Conservation (phyloP, 2,329 filamentous ascomycete genomes). For the Fusarium sp. region DNA sequence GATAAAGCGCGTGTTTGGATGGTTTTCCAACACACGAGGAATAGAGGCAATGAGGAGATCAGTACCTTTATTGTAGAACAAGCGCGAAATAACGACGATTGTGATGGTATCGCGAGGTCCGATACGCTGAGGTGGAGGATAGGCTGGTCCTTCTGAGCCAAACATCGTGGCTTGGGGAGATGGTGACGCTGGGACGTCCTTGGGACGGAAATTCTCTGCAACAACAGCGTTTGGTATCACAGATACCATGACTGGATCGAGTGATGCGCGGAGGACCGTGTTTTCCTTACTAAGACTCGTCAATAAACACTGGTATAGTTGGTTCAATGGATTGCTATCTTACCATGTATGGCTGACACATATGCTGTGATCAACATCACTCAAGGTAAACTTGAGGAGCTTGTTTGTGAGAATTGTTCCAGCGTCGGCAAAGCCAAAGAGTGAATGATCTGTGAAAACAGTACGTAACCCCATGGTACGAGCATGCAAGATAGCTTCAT, state of each 20-base stretch:
- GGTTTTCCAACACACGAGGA: conserved; percentile 85
- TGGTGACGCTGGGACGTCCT: conserved; percentile 51
- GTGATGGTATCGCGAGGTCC: conserved; percentile 89
- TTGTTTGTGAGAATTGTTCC: conserved; percentile 97
- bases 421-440: conserved; percentile 97
- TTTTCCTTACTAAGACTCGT: conserved; percentile 83
- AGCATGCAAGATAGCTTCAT: conserved; percentile 93
- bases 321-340: conserved; percentile 33
- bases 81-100: conserved; percentile 94
- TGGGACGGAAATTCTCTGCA: conserved; percentile 90
- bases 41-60: conserved; percentile 97
- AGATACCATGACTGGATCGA: conserved; percentile 96
- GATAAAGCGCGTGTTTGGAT: conserved; percentile 95
- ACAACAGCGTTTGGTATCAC: conserved; percentile 98
- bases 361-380: conserved; percentile 97
- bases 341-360: conserved; percentile 98
- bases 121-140: conserved; percentile 70
- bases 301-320: conserved; percentile 3
- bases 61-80: conserved; percentile 99
- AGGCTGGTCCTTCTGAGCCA: conserved; percentile 46
- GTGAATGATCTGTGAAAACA: conserved; percentile 95
- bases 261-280: conserved; percentile 90
- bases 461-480: conserved; percentile 95
- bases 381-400: conserved; percentile 92
- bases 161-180: conserved; percentile 47